Evolutionary conservation across 2,329 filamentous ascomycete species (phyloP).

Genomic region (Elsinoe australis): DNA sequence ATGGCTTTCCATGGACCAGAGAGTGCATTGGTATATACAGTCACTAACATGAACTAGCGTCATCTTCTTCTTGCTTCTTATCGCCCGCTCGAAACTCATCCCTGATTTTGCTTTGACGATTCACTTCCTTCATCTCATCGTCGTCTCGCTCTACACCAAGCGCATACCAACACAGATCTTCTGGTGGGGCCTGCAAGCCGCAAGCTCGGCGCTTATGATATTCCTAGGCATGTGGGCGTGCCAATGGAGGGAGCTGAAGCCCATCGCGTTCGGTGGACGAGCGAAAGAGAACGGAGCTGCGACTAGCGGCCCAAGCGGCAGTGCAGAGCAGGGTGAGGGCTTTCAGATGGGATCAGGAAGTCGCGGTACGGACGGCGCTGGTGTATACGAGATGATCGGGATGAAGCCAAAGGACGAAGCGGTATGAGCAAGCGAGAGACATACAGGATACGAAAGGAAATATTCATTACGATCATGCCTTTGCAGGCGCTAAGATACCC

Average conservation of each 20-base stretch:
- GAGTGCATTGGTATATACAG: not conserved
- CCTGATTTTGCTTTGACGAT: constrained; percentile 90
- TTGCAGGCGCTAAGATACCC: not conserved
- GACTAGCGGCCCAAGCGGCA: constrained; percentile 8
- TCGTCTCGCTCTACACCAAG: constrained; percentile 71
- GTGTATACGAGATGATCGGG: constrained; percentile 43
- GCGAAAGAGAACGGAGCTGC: constrained; percentile 23
- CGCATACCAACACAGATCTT: constrained; percentile 67
- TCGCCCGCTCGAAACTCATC: constrained; percentile 86
- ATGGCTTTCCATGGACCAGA: not conserved
- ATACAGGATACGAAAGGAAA: constrained; percentile 4
- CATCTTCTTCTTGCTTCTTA: constrained; percentile 71
- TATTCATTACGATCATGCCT: constrained; percentile 12
- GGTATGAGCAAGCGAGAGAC: not conserved
- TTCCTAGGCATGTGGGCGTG: constrained; percentile 82
- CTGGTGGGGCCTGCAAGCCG: constrained; percentile 72
- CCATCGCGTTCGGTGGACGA: constrained; percentile 74
- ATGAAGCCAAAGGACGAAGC: constrained; percentile 31
- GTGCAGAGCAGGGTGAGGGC: constrained; percentile 32
- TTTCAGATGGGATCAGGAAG: constrained; percentile 33
- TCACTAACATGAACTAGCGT: constrained; percentile 47
- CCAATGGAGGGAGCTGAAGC: constrained; percentile 78
- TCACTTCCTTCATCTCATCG: constrained; percentile 70
- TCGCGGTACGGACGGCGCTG: constrained; percentile 39
- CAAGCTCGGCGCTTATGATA: constrained; percentile 56